Base-by-base conservation (phyloP, 192 early-diverging fungal species). In the Fimicolochytrium jonesii region DNA sequence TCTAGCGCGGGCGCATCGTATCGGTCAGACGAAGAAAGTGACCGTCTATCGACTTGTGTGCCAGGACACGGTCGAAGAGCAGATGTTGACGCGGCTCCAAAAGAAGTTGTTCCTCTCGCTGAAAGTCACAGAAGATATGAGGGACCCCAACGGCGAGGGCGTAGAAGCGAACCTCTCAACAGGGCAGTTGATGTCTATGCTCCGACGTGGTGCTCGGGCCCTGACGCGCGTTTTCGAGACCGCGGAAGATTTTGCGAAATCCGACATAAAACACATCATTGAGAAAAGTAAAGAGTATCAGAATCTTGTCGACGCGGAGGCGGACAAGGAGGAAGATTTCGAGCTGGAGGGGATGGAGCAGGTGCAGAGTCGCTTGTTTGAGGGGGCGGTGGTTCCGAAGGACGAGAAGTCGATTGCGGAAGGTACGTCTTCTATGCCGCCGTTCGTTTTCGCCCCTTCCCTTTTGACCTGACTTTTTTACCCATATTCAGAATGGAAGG, bases 21-120 rank as follows among this genome's bases (percentile, higher is more conserved):
- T 95, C 17, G 93, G 93, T 1, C 93, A 95, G 69, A 81, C 71
- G 6, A 87, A 85, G 63, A 82, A 86, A 33, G 93, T 95, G 4
- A 79, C 77, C 26, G 86, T 92, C 1, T 85, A 85, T 47, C 83
- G 82, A 68, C 64, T 92, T 11, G 77, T 93, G 33, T 75, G 76
- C 6, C 73, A 85, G 36, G 71, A 76, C 22, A 90, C 90, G 4
- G 83, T 92, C 52, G 92, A 94, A 76, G 81, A 90, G 42, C 74
- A 83, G 33, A 88, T 90, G 60, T 69, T 78, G 26, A 72, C 68
- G 31, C 59, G 81, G 23, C 75, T 82, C 3, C 71, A 87, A 33
- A 70, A 81, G 10, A 89, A 89, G 54, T 52, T 90, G 29, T 75
- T 76, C n/a, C 59, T 90, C 30, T 50, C 42, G 25, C 56, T 56